Base-by-base conservation (phyloP, 1,139 yeast genomes). In the Yamadazyma mexicana region DNA sequence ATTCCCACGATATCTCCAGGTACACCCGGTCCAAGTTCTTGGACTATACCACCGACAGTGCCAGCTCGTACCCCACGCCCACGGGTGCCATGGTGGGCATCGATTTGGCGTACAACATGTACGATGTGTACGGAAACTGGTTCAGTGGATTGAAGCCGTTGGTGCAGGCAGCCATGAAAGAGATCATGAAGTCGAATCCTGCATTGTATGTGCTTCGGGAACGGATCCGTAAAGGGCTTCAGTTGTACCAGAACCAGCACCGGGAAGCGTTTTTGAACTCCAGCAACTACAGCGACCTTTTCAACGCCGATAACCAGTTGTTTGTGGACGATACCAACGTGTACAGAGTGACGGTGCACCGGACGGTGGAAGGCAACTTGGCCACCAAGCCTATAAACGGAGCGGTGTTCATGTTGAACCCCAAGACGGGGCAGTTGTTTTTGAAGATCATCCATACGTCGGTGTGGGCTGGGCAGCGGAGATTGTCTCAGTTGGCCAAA, bases 61-160 rank as follows among this genome's bases (percentile, higher is more conserved):
- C 85, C 6, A 84, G 92, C 50, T 73, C 84, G 38, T 94, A 94
- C 56, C 98, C 98, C 3, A 84, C 96, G 0, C 91, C 96, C 2
- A 87, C 96, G 0, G 99, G 99, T 47, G 74, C 87, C 4, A 79
- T 92, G 73, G 76, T 94, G 38, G 96, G 95, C 22, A 77, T 94
- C 48, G 99, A 94, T 62, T 71, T 94, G 52, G 96, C 98, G 0
- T 94, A 94, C 61, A 92, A 92, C 60, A 87, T 89, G 84, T 89
- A 87, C 57, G 97, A 89, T 61, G 92, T 95, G 0, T 94, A 88
- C 61, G 99, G 98, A 26, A 89, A 88, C 54, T 94, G 98, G 98
- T 87, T 92, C 66, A 92, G 95, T 3, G 98, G 98, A 1, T 67
- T 92, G 60, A 94, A 94, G 59, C 88, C 91, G 4, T 69, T 94